Conservation (phyloP, 2,329 filamentous ascomycete species). For the Aspergillus chevalieri region DNA sequence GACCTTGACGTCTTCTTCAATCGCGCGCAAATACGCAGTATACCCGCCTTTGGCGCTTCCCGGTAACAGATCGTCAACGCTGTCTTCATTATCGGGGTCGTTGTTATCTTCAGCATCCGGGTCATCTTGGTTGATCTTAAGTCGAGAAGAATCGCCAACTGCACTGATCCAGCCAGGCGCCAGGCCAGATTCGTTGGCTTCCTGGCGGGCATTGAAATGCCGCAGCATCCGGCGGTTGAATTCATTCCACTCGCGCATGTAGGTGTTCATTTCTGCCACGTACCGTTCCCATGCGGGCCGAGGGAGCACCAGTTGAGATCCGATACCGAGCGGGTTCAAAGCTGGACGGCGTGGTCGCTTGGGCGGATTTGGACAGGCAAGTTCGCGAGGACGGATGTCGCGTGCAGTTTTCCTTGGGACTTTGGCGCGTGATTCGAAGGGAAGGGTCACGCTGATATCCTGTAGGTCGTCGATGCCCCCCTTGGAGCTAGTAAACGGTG, state of each 20-base stretch:
- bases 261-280: slow-evolving; percentile 47
- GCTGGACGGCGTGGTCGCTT: slow-evolving; percentile 40
- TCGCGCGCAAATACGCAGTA: slow-evolving; percentile 38
- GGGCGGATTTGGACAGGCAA: slow-evolving; percentile 49
- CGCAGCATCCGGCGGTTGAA: slow-evolving; percentile 52
- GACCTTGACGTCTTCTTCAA: slow-evolving; percentile 42
- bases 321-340: slow-evolving; percentile 12
- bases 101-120: slow-evolving; percentile 14
- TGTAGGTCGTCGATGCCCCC: slow-evolving; percentile 48
- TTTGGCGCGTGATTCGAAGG: slow-evolving; percentile 52
- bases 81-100: slow-evolving; percentile 15
- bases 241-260: slow-evolving; percentile 51
- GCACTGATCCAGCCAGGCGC: slow-evolving; percentile 47
- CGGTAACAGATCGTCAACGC: slow-evolving; percentile 25
- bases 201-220: slow-evolving; percentile 51
- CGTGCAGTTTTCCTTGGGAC: slow-evolving; percentile 37
- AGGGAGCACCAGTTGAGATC: slow-evolving; percentile 36
- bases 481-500: slow-evolving; percentile 44
- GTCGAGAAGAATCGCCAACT: slow-evolving; percentile 41
- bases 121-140: slow-evolving; percentile 26
- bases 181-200: slow-evolving; percentile 41
- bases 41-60: slow-evolving; percentile 36
- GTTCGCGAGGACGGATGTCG: slow-evolving; percentile 29
- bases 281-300: slow-evolving; percentile 47
- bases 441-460: slow-evolving; percentile 50